Conservation (phyloP, 1,284 basidiomycete species). For the Cryptococcus maquisensis region DNA sequence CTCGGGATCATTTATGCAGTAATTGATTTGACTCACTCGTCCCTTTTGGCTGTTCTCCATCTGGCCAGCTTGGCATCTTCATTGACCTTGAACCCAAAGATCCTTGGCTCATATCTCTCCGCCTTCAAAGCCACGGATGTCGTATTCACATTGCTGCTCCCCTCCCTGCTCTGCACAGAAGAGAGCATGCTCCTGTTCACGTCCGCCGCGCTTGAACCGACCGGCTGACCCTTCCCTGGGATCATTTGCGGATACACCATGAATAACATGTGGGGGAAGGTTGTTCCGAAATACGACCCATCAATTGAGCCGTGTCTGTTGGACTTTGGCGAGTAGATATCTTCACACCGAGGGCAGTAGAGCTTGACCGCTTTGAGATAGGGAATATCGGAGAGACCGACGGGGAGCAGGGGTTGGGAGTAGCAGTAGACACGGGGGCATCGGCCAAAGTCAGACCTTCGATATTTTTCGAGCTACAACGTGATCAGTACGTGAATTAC, state of each 20-base stretch:
- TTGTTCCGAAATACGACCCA: constrained; percentile 94
- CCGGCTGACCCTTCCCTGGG: constrained; percentile 67
- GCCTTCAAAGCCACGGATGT: constrained; percentile 77
- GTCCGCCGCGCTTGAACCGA: constrained; percentile 18
- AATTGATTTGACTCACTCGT: constrained; percentile 57
- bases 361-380: constrained; percentile 97
- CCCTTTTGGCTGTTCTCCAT: constrained; percentile 86
- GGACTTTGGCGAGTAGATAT: constrained; percentile 91
- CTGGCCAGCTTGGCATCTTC: constrained; percentile 86
- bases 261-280: constrained; percentile 91
- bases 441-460: constrained; percentile 90
- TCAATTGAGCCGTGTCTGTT: constrained; percentile 92
- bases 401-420: constrained; percentile 86
- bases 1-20: not conserved
- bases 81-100: constrained; percentile 91
- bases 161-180: constrained; percentile 29
- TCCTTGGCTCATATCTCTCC: constrained; percentile 80
- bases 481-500: not conserved
- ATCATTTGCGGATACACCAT: constrained; percentile 90
- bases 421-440: constrained; percentile 93
- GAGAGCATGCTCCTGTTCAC: constrained; percentile 23
- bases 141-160: constrained; percentile 50
- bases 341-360: constrained; percentile 93
- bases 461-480: constrained; percentile 88
- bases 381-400: constrained; percentile 86